phyloP scores from a whole-genome alignment of 768 basidiomycete genomes.

The Mycena leptocephala region DNA sequence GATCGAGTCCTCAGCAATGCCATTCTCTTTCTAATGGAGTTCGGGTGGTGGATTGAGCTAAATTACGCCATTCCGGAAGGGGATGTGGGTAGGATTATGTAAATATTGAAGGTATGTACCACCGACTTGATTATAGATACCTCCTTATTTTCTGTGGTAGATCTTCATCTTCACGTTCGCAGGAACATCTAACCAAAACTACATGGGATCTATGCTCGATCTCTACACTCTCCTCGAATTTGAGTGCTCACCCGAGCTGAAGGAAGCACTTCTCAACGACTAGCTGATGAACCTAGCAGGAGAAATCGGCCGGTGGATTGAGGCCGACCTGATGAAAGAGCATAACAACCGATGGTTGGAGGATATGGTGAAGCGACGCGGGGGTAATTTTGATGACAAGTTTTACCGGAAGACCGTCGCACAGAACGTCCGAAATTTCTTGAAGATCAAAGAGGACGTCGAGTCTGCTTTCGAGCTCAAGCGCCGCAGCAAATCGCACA shows the following conservation, averaged over 20 bases:
- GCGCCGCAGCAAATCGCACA: conserved; percentile 33
- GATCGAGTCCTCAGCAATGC: conserved; percentile 40
- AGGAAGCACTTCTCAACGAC: conserved; percentile 36
- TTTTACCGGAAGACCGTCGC: conserved; percentile 40
- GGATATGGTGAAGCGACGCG: conserved; percentile 35
- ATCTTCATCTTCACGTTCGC: not conserved
- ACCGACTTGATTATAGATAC: not conserved
- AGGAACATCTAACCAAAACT: conserved; percentile 39
- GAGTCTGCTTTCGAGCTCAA: conserved; percentile 34
- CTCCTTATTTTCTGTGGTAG: not conserved
- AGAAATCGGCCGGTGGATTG: conserved; percentile 31
- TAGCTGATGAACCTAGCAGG: conserved; percentile 43
- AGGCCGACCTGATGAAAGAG: conserved; percentile 41
- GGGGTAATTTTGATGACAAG: conserved; percentile 38
- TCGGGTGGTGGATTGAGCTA: conserved; percentile 42
- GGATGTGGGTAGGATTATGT: conserved; percentile 43
- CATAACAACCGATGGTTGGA: conserved; percentile 42
- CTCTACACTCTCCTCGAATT: conserved; percentile 39
- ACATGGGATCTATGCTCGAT: conserved; percentile 43
- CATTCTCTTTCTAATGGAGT: conserved; percentile 41
- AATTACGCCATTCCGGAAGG: conserved; percentile 46
- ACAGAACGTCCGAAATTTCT: conserved; percentile 41
- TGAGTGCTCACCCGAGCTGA: conserved; percentile 40
- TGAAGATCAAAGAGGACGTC: conserved; percentile 40
- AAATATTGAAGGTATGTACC: not conserved